phyloP scores from a whole-genome alignment of 2,329 filamentous ascomycete species.

The Aspergillus sp. region DNA sequence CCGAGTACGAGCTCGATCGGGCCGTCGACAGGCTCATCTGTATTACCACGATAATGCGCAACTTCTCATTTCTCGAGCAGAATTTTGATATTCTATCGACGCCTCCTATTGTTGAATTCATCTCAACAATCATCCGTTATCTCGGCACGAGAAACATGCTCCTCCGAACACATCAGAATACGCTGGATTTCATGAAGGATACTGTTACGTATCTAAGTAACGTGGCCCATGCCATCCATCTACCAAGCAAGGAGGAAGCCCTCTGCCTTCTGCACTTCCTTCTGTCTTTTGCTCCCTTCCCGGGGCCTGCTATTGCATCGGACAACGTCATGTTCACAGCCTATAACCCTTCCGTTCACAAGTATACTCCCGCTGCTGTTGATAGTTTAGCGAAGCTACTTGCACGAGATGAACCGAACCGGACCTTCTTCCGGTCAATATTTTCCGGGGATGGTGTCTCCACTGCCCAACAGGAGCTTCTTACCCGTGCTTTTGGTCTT shows the following conservation, averaged over 20 bases:
- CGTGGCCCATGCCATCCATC: slow-evolving; percentile 75
- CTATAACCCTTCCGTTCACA: slow-evolving; percentile 80
- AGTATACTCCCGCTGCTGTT: slow-evolving; percentile 86
- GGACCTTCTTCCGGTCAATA: slow-evolving; percentile 79
- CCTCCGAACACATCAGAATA: slow-evolving; percentile 79
- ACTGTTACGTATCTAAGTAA: slow-evolving; percentile 88
- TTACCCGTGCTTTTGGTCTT: slow-evolving; percentile 85
- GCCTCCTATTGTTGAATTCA: slow-evolving; percentile 76
- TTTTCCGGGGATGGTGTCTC: slow-evolving; percentile 73
- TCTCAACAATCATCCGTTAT: slow-evolving; percentile 81
- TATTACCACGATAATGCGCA: slow-evolving; percentile 89
- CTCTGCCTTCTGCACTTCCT: slow-evolving; percentile 86
- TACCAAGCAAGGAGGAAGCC: slow-evolving; percentile 86
- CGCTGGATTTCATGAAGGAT: slow-evolving; percentile 97
- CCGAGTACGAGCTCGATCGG: slow-evolving; percentile 80
- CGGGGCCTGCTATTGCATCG: slow-evolving; percentile 63
- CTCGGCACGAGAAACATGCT: slow-evolving; percentile 89
- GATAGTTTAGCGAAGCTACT: slow-evolving; percentile 90
- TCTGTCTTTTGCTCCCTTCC: slow-evolving; percentile 83
- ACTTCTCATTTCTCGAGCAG: slow-evolving; percentile 81
- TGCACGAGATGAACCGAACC: slow-evolving; percentile 90
- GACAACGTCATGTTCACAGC: slow-evolving; percentile 73
- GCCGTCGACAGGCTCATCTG: slow-evolving; percentile 87
- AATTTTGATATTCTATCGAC: slow-evolving; percentile 79
- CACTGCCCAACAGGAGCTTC: slow-evolving; percentile 72